Evolutionary conservation across 768 basidiomycete species (phyloP).

Genomic region (Amanita fuliginea): DNA sequence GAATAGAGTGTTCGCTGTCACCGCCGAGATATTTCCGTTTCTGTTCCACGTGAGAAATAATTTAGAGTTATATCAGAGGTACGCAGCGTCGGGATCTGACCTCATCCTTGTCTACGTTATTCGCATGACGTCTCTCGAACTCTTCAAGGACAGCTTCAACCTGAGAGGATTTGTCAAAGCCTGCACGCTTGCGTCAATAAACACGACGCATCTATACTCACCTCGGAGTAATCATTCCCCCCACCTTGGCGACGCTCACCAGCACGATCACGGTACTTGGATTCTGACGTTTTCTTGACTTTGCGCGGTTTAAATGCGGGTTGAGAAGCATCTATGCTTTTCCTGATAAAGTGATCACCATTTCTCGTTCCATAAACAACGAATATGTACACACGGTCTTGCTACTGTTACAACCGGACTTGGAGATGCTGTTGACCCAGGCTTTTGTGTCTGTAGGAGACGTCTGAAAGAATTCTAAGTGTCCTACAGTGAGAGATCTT

Average conservation of each 20-base stretch:
- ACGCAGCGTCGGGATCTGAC: conserved; percentile 25
- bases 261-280: conserved; percentile 65
- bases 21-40: conserved; percentile 75
- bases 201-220: conserved; percentile 14
- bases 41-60: conserved; percentile 45
- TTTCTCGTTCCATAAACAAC: background rate
- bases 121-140: conserved; percentile 58
- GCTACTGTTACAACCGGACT: conserved; percentile 17
- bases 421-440: conserved; percentile 14
- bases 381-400: conserved; percentile 19
- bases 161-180: conserved; percentile 21
- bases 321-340: conserved; percentile 37
- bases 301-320: conserved; percentile 77
- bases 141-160: conserved; percentile 76
- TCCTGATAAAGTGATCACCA: conserved; percentile 20
- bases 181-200: background rate
- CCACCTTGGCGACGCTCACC: conserved; percentile 57
- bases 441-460: conserved; percentile 28
- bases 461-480: conserved; percentile 49
- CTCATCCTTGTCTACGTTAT: conserved; percentile 42
- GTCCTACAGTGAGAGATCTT: background rate
- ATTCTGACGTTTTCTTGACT: conserved; percentile 45
- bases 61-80: conserved; percentile 4
- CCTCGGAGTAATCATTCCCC: conserved; percentile 67
- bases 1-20: conserved; percentile 74